Base-by-base conservation (phyloP, 176 grass and related monocot genomes). In the Elymus sibiricus region DNA sequence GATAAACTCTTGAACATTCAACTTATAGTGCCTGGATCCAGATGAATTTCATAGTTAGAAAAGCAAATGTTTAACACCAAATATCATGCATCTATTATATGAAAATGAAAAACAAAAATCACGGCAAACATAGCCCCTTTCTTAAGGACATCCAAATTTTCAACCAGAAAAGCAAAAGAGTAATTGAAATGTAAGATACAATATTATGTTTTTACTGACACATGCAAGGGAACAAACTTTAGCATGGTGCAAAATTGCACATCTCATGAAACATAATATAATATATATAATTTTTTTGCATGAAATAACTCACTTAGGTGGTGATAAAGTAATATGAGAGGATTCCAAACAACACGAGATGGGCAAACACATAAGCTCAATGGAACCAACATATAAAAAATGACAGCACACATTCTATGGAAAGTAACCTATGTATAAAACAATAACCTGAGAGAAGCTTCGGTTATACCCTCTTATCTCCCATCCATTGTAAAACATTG, bases 361-460 rank as follows among this genome's bases (percentile, higher is more conserved):
- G 13, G 62, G 37, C 4, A 64, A 64, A 29, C 12, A 29, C 62
- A 64, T 28, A 64, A 62, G 24, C 26, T 12, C 26, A 29, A 64
- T 5, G 1, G 1, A 6, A 64, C 12, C 12, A 64, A 29, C 25
- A 64, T 64, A 64, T 38, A 38, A 38, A 38, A 64, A 28, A 64
- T 29, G 14, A 29, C 26, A 64, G 13, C 26, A 29, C 24, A 29
- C 37, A 38, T 64, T 28, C 11, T 28, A 64, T 15, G 38, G 19
- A 37, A 64, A 83, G 51, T 81, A 19, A 94, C 92, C 92, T 94
- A 69, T 97, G 92, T 53, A 94, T 92, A 83, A 92, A 79, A 7
- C 84, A 4, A 27, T 12, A 64, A 64, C 61, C 13, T 28, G 3
- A 91, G 88, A 87, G 2, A 42, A 42, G 40, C 92, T 82, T 80